A percentile compares a stretch with the other conserved stretches of the same genome.
Evolutionary conservation across 345 rosid genomes (phyloP).

Genomic region (Diplotaxis tenuifolia): DNA sequence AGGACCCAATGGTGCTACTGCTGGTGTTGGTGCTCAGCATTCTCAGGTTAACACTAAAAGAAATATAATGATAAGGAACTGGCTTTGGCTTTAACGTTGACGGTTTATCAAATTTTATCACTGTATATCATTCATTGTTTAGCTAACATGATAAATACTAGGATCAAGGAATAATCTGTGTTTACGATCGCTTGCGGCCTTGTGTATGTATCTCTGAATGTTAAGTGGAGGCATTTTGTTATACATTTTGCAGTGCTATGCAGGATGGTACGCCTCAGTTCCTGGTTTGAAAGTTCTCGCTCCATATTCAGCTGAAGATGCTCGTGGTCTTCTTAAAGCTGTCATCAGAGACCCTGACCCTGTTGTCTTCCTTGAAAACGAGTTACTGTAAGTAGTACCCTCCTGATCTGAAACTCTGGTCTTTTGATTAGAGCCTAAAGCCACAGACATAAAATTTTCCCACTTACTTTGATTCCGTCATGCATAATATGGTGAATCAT

Average conservation of each 20-base stretch:
- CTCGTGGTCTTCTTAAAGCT: too few species aligned
- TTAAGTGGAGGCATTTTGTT: background rate
- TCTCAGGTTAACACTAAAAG: slow-evolving; percentile 63
- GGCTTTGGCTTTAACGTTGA: slow-evolving; percentile 7
- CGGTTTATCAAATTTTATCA: background rate
- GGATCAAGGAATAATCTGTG: background rate
- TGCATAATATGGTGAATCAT: slow-evolving; percentile 86
- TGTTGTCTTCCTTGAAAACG: too few species aligned
- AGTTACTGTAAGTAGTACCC: too few species aligned
- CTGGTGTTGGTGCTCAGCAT: too few species aligned
- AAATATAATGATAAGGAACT: slow-evolving; percentile 9
- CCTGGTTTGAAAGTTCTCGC: too few species aligned
- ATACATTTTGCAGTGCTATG: too few species aligned
- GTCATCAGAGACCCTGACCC: too few species aligned
- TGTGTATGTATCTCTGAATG: slow-evolving; percentile 6
- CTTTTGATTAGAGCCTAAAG: background rate
- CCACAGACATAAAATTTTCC: background rate
- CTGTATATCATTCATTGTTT: background rate
- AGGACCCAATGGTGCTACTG: too few species aligned
- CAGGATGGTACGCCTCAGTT: too few species aligned
- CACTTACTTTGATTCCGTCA: slow-evolving; percentile 5
- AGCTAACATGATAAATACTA: background rate
- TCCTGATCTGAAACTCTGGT: background rate
- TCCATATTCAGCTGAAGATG: too few species aligned
- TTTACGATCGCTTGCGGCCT: background rate